Conservation (phyloP, 179 eudicot genomes). For the Sideroxylon spinosum region DNA sequence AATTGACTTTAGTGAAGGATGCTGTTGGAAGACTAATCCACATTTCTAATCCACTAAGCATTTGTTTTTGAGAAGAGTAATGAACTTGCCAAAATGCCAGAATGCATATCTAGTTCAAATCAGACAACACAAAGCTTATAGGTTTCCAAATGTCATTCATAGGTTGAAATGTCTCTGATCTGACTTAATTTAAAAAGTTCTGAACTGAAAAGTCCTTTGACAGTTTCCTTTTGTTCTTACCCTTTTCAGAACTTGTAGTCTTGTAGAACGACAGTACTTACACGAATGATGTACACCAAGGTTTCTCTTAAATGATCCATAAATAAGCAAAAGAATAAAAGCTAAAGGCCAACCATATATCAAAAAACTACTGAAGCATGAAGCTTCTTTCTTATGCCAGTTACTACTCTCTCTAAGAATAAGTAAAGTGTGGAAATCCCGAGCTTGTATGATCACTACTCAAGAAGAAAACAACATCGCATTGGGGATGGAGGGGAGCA, state of each 20-base stretch:
- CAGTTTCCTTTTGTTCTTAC: neutral
- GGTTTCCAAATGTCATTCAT: neutral
- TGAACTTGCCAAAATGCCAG: neutral
- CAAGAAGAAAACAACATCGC: no score
- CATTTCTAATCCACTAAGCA: neutral
- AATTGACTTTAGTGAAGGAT: neutral
- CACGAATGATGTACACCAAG: neutral
- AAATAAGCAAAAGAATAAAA: no score
- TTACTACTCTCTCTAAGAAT: no score
- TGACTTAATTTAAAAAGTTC: no score
- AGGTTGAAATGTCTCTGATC: no score
- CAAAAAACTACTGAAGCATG: no score
- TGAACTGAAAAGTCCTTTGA: neutral
- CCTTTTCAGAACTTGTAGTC: neutral
- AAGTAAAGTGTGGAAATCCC: no score
- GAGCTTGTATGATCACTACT: no score
- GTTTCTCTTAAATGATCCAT: no score
- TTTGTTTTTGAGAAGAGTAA: neutral
- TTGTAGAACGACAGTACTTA: neutral
- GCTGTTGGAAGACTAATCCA: neutral
- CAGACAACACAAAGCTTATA: neutral
- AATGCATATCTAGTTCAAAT: neutral
- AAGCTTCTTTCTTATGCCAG: no score
- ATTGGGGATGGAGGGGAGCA: no score
- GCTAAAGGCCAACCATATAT: no score